Evolutionary conservation across 1,284 basidiomycete genomes (phyloP).

Genomic region (Phlebopus sp.): DNA sequence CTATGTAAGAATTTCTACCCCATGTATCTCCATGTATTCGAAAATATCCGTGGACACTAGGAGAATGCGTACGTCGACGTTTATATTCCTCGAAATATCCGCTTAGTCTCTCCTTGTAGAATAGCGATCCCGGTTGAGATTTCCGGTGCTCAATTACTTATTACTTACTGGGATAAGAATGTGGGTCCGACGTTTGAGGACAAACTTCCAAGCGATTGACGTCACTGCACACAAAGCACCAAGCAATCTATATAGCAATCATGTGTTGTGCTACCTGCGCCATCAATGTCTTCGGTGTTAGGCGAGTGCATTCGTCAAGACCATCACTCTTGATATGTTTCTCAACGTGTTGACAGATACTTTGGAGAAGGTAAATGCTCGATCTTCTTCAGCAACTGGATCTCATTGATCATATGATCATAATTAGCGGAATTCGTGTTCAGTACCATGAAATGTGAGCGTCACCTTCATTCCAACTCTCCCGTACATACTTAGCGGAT

Average conservation of each 20-base stretch:
- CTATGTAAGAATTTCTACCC: conserved; percentile 7
- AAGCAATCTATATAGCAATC: conserved; percentile 38
- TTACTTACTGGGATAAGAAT: conserved; percentile 43
- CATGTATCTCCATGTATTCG: no score
- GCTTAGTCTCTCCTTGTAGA: not conserved
- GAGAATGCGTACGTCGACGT: conserved; percentile 4
- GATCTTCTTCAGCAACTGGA: not conserved
- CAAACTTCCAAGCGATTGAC: not conserved
- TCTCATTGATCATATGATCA: not conserved
- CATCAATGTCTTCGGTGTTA: conserved; percentile 46
- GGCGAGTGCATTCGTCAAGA: conserved; percentile 1
- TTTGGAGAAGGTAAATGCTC: conserved; percentile 56
- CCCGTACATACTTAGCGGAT: conserved; percentile 73
- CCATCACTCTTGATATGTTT: not conserved
- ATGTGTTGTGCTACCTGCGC: conserved; percentile 36
- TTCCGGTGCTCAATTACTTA: conserved; percentile 43
- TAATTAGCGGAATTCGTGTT: conserved; percentile 23
- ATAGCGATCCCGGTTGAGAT: conserved; percentile 43
- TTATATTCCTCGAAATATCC: not conserved
- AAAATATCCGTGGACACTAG: not conserved
- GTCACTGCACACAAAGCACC: conserved; percentile 8
- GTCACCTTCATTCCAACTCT: conserved; percentile 36
- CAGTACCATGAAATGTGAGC: conserved; percentile 12
- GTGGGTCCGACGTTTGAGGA: conserved; percentile 5
- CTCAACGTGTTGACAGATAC: conserved; percentile 33